These are phyloP conservation scores for Staphylotrichum tortipilum DNA, from an alignment of 495 filamentous ascomycete genomes.

Conservation along the genomic window DNA sequence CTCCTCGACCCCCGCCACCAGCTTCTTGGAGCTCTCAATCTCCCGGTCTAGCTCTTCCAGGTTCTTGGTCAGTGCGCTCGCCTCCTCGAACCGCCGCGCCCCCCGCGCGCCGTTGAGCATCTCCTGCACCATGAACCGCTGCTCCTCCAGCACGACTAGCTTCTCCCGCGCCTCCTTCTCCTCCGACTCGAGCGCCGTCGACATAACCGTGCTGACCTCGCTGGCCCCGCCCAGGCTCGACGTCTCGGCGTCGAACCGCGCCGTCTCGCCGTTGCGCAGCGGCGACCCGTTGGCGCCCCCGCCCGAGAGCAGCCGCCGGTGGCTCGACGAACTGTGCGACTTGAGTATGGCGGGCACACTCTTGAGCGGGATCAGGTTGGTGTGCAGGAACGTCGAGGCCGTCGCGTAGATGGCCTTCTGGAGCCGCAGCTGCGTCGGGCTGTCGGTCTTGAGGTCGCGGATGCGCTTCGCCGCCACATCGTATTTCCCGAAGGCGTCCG, in stretches of 20 bases:
- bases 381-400: slow-evolving; percentile 74
- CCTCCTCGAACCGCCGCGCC: slow-evolving; percentile 82
- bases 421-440: slow-evolving; percentile 62
- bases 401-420: slow-evolving; percentile 81
- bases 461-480: slow-evolving; percentile 77
- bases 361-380: slow-evolving; percentile 90
- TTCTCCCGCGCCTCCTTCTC: slow-evolving; percentile 80
- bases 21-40: slow-evolving; percentile 57
- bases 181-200: slow-evolving; percentile 62
- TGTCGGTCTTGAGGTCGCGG: slow-evolving; percentile 63
- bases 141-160: slow-evolving; percentile 87
- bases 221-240: slow-evolving; percentile 45
- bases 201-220: slow-evolving; percentile 55
- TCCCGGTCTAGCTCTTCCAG: slow-evolving; percentile 76
- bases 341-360: slow-evolving; percentile 74
- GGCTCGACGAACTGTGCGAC: slow-evolving; percentile 41
- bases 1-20: slow-evolving; percentile 48
- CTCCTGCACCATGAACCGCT: slow-evolving; percentile 80
- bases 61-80: slow-evolving; percentile 68
- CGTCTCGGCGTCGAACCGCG: slow-evolving; percentile 44
- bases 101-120: slow-evolving; percentile 81
- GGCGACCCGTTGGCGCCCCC: slow-evolving; percentile 25
- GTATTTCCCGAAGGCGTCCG: slow-evolving; percentile 86
- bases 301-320: slow-evolving; percentile 30
- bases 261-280: slow-evolving; percentile 37